These are phyloP conservation scores for Achaetomium macrosporum DNA, from an alignment of 2,329 filamentous ascomycete species.

Conservation along the genomic window DNA sequence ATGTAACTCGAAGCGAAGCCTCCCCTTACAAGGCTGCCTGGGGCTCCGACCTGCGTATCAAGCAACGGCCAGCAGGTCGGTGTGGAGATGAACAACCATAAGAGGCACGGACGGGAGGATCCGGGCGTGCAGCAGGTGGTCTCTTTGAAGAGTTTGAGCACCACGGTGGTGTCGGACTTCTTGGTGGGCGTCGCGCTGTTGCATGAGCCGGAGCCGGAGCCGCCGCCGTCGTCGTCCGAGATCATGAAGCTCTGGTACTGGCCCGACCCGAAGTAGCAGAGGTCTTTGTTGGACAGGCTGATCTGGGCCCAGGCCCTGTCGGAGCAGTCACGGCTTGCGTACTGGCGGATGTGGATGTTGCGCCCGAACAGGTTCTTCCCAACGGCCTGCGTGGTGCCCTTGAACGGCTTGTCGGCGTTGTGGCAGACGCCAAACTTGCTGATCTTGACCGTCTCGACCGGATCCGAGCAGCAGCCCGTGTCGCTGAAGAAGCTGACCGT, in stretches of 20 bases:
- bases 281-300: background rate
- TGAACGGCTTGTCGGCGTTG: background rate
- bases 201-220: background rate
- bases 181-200: background rate
- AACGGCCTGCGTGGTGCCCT: background rate
- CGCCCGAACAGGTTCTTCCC: slow-evolving; percentile 4
- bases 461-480: background rate
- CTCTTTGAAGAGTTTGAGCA: background rate
- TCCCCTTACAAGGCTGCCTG: too few relatives aligned
- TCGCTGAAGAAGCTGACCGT: slow-evolving; percentile 1
- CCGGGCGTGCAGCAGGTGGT: background rate
- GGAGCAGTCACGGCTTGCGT: background rate
- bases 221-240: background rate
- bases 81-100: too few relatives aligned
- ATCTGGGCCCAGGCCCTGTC: background rate
- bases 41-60: too few relatives aligned
- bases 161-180: background rate
- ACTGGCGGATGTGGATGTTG: slow-evolving; percentile 4
- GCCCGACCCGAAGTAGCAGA: background rate
- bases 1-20: too few relatives aligned
- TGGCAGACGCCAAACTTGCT: slow-evolving; percentile 3
- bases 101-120: too few relatives aligned
- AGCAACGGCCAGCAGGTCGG: too few relatives aligned
- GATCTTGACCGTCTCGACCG: background rate
- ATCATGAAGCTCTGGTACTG: slow-evolving; percentile 2